Conservation (phyloP, 1,284 basidiomycete species). For the Hemileia vastatrix region DNA sequence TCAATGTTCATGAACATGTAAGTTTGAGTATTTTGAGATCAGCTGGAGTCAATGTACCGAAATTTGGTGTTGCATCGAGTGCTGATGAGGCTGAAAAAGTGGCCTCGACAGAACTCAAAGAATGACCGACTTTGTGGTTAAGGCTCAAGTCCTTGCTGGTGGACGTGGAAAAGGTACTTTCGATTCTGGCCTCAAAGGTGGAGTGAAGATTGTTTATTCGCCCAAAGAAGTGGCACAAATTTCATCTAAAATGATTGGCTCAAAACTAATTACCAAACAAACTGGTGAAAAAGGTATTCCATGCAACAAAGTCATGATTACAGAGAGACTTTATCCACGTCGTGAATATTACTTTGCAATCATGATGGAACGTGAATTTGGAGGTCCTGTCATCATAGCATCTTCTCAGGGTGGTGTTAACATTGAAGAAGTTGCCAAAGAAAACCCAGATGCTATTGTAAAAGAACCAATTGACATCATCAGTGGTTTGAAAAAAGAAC, state of each 20-base stretch:
- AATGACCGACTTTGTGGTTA: constrained; percentile 37
- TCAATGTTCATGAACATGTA: not conserved
- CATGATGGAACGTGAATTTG: not conserved
- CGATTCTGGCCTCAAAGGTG: constrained; percentile 41
- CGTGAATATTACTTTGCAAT: not conserved
- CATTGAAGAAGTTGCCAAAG: not conserved
- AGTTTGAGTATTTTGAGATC: not conserved
- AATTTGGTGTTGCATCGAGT: not conserved
- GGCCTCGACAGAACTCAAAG: not conserved
- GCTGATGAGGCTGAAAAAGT: not conserved
- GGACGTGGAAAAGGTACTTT: constrained; percentile 44
- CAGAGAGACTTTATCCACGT: not conserved
- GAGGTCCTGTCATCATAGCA: not conserved
- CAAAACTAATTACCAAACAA: not conserved
- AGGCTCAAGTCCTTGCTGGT: constrained; percentile 44
- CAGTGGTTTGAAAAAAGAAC: no score
- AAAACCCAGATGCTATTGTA: not conserved
- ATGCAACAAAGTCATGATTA: not conserved
- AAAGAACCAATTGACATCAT: not conserved
- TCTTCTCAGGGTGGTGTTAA: not conserved
- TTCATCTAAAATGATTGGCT: not conserved
- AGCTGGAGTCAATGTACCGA: not conserved
- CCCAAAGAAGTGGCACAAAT: not conserved
- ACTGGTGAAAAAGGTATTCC: not conserved
- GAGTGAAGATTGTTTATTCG: constrained; percentile 43